These are phyloP conservation scores for Zhuliangozyma parablackwelliae DNA, from an alignment of 1,139 yeast species.

Conservation along the genomic window DNA sequence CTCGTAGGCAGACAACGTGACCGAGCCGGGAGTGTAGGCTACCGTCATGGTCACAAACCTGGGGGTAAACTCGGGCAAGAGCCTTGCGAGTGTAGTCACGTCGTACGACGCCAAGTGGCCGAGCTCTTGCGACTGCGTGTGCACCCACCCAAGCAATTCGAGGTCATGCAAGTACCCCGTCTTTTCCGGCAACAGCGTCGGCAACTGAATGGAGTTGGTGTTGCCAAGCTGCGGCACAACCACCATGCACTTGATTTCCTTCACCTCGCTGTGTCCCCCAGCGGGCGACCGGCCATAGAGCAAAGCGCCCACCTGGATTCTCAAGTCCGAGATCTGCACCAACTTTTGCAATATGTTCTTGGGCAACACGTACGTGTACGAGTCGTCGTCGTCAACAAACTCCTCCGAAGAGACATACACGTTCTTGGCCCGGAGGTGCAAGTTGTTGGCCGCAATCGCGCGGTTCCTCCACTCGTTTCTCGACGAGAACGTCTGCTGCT, in stretches of 20 bases:
- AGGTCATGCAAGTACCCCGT: slow-evolving; percentile 35
- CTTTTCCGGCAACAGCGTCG: slow-evolving; percentile 43
- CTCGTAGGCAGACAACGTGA: slow-evolving; percentile 66
- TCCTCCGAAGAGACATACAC: slow-evolving; percentile 61
- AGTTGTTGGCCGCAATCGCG: slow-evolving; percentile 73
- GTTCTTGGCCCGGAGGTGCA: slow-evolving; percentile 73
- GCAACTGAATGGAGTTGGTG: slow-evolving; percentile 60
- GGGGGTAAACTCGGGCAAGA: slow-evolving; percentile 22
- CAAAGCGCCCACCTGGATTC: slow-evolving; percentile 80
- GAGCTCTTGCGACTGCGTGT: slow-evolving; percentile 64
- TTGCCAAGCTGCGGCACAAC: slow-evolving; percentile 88
- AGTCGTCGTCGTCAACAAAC: slow-evolving; percentile 49
- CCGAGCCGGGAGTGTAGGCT: slow-evolving; percentile 79
- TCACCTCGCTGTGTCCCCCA: slow-evolving; percentile 61
- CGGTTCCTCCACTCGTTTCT: slow-evolving; percentile 89
- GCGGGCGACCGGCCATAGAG: slow-evolving; percentile 71
- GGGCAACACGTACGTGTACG: slow-evolving; percentile 71
- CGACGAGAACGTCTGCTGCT: slow-evolving; percentile 77
- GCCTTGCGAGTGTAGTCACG: slow-evolving; percentile 49
- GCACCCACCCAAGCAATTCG: slow-evolving; percentile 77
- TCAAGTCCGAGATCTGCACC: slow-evolving; percentile 73
- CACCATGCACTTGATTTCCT: slow-evolving; percentile 73
- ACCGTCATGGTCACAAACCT: slow-evolving; percentile 59
- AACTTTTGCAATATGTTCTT: slow-evolving; percentile 75
- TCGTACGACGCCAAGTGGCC: slow-evolving; percentile 67